phyloP scores from a whole-genome alignment of 352 stramenopile genomes.

The Globisporangium perplexum region DNA sequence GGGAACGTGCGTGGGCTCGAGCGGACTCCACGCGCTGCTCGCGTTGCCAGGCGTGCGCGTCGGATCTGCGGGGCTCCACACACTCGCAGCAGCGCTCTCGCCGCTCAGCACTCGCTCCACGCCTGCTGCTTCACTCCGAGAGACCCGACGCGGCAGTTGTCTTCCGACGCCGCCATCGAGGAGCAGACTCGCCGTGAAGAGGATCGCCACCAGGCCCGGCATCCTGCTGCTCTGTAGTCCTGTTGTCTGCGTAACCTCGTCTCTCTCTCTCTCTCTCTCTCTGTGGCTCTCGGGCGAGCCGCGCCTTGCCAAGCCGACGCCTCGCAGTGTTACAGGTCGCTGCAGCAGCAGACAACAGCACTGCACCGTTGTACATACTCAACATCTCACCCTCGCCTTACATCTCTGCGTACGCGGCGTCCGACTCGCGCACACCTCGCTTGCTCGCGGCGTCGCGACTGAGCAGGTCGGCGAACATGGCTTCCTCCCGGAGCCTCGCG shows the following conservation, averaged over 20 bases:
- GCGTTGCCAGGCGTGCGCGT: background rate
- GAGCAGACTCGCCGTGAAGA: background rate
- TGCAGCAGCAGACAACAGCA: background rate
- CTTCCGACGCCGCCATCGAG: too few relatives aligned
- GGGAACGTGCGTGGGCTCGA: background rate
- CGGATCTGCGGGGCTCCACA: slow-evolving; percentile 1
- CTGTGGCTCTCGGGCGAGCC: too few relatives aligned
- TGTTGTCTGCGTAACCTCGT: too few relatives aligned
- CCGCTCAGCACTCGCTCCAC: background rate
- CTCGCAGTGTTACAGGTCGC: background rate
- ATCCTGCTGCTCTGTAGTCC: too few relatives aligned
- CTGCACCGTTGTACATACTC: too few relatives aligned
- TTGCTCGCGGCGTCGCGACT: background rate
- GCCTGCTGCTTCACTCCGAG: background rate
- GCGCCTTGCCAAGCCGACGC: too few relatives aligned
- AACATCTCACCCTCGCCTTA: background rate
- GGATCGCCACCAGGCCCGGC: too few relatives aligned
- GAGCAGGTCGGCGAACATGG: slow-evolving; percentile 6
- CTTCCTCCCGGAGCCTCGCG: slow-evolving; percentile 2
- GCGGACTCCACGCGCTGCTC: background rate
- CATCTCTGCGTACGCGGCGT: slow-evolving; percentile 5
- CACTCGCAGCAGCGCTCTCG: background rate
- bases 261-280: too few relatives aligned
- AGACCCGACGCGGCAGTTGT: too few relatives aligned
- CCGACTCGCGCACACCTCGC: background rate